These are phyloP conservation scores for Zygosaccharomyces bisporus DNA, from an alignment of 805 yeast genomes.

Conservation along the genomic window DNA sequence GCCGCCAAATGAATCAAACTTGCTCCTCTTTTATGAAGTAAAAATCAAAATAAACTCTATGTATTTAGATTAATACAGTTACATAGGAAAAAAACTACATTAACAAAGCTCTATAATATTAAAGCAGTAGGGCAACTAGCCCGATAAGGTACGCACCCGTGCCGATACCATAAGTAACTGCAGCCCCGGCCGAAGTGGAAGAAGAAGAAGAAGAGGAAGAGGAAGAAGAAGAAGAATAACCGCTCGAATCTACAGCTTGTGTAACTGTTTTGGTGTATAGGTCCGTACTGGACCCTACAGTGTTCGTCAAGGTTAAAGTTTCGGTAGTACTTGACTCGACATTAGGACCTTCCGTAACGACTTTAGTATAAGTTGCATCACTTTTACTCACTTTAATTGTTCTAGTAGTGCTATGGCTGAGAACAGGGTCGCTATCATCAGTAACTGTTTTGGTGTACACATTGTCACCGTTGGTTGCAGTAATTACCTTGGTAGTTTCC, in stretches of 20 bases:
- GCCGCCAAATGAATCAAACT: too few species aligned
- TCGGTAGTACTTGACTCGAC: conserved; percentile 4
- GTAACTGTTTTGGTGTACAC: conserved; percentile 13
- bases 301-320: conserved; percentile 5
- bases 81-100: not conserved
- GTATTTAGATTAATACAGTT: not conserved
- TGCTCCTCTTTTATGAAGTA: too few species aligned
- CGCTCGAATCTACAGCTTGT: conserved; percentile 1
- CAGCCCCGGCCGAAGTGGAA: conserved; percentile 2
- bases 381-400: conserved; percentile 8
- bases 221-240: conserved; percentile 3
- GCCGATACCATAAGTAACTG: conserved; percentile 2
- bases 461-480: conserved; percentile 10
- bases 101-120: not conserved
- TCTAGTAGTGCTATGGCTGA: conserved; percentile 11
- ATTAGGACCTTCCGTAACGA: conserved; percentile 12
- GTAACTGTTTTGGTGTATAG: conserved; percentile 11
- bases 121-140: conserved; percentile 1
- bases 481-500: conserved; percentile 10
- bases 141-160: conserved; percentile 4
- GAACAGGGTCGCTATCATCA: conserved; percentile 10
- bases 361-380: conserved; percentile 11
- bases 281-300: conserved; percentile 6
- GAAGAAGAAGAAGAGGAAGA: conserved; percentile 4
- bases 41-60: not conserved